These are phyloP conservation scores for Aspergillus affinis DNA, from an alignment of 495 filamentous ascomycete genomes.

Conservation along the genomic window DNA sequence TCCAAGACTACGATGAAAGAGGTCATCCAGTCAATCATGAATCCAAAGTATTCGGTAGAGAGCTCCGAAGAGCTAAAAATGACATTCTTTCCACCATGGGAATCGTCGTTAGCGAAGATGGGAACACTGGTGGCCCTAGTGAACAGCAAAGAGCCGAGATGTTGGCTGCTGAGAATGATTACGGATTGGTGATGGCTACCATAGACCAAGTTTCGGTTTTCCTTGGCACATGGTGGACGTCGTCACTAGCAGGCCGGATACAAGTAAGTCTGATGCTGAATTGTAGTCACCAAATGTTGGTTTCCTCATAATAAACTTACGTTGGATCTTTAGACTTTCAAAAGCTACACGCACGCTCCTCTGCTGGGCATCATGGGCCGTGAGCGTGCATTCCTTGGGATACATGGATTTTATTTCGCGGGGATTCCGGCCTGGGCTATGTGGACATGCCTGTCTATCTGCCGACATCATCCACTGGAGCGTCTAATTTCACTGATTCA, in stretches of 20 bases:
- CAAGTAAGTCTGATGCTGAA: conserved; percentile 36
- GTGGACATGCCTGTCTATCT: conserved; percentile 41
- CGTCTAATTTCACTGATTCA: conserved; percentile 33
- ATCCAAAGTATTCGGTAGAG: conserved; percentile 42
- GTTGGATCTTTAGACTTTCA: conserved; percentile 39
- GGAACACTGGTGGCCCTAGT: conserved; percentile 29
- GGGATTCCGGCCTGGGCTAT: conserved; percentile 47
- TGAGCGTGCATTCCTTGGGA: conserved; percentile 37
- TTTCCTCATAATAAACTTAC: conserved; percentile 5
- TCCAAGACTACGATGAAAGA: conserved; percentile 68
- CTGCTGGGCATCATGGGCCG: conserved; percentile 37
- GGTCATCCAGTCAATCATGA: conserved; percentile 66
- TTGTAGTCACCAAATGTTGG: neutral
- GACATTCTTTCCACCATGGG: conserved; percentile 58
- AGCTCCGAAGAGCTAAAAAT: conserved; percentile 54
- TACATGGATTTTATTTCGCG: conserved; percentile 43
- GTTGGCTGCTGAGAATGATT: conserved; percentile 49
- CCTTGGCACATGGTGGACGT: conserved; percentile 44
- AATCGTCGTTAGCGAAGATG: conserved; percentile 49
- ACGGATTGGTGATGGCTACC: conserved; percentile 48
- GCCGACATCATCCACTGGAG: conserved; percentile 40
- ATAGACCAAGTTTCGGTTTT: conserved; percentile 43
- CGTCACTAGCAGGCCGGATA: conserved; percentile 44
- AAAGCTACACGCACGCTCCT: conserved; percentile 40
- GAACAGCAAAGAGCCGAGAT: conserved; percentile 45